Base-by-base conservation (phyloP, 2,329 filamentous ascomycete species). In the Xylaria sp. region DNA sequence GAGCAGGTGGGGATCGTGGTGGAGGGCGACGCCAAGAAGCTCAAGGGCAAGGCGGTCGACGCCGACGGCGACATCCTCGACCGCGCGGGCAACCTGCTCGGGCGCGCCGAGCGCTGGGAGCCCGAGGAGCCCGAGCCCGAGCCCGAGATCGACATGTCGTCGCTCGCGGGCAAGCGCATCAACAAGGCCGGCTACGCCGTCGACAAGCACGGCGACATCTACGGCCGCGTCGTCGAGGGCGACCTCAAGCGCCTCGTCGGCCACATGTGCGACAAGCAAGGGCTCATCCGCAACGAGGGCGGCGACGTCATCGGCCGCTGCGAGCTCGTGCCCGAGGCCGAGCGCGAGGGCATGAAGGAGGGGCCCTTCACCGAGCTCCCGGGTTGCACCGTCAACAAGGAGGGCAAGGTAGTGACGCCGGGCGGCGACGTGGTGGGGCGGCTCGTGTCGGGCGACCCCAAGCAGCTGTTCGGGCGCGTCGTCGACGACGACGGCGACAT, bases 401-500 rank as follows among this genome's bases (percentile, higher is more conserved):
- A 89, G 39, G 87, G 87, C 48, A 87, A 84, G 56, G 78, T 90
- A 39, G 80, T 88, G 39, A 87, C 87, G 7, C 75, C 80, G 0
- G 77, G 82, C 45, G 90, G 88, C 34, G 85, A 89, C 58, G 79
- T 89, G 20, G 89, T 94, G 44, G 91, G 91, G 19, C 79, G 87
- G 39, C 80, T 93, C 38, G 77, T 82, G 2, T 83, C 85, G 43
- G 91, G 90, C 2, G 88, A 95, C 50, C 70, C 81, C 34, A 91
- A 91, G 79, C 76, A 79, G 47, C 80, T 95, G 1, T 83, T 87
- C 37, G 91, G 91, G 16, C 87, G 90, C 43, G 66, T 78, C 7
- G 90, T 94, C 17, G 91, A 94, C 52, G 87, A 91, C 57, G 90
- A 95, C 59, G 91, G 91, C 37, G 90, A 94, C 52, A 85, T 95